Base-by-base conservation (phyloP, 1,139 yeast genomes). In the Suhomyces ambrosiae region DNA sequence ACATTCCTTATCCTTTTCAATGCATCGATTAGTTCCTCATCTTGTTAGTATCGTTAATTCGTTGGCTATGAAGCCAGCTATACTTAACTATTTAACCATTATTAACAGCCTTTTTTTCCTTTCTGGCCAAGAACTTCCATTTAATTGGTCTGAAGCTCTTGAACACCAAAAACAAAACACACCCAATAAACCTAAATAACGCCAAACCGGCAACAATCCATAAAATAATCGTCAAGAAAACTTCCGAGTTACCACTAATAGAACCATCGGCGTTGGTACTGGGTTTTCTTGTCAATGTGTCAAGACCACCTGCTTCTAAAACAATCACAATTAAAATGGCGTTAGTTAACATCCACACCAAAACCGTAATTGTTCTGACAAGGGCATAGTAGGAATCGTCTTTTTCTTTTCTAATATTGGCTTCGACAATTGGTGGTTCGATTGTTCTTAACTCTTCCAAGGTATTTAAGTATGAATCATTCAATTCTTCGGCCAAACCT, bases 401-500 rank as follows among this genome's bases (percentile, higher is more conserved):
- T 44, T 60, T 61, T 26, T 45, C 43, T 45, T 61, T 65, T 36
- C 49, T 54, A 25, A 40, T 40, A 54, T 51, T 54, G 17, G 48
- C 44, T 17, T 49, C 50, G 1, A 49, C 42, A 9, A 44, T 51
- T 3, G 57, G 59, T 9, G 59, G 61, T 1, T 62, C 60, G 7
- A 57, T 49, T 0, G 58, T 49, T 33, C 71, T 61, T 37, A 82
- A 65, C 7, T 66, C 63, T 35, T 75, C 76, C 46, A 80, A 64
- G 27, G 74, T 74, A 33, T 67, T 63, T 42, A 71, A 54, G 53
- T 86, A 86, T 11, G 75, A 65, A 23, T 73, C 76, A 52, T 85
- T 85, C 40, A 83, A 74, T 48, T 82, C 87, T 36, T 71, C 74
- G 16, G 68, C 71, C 4, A 77, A 74, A 3, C 86, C 85, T 3